These are phyloP conservation scores for Botryotinia narcissicola DNA, from an alignment of 2,329 filamentous ascomycete genomes.

Conservation along the genomic window DNA sequence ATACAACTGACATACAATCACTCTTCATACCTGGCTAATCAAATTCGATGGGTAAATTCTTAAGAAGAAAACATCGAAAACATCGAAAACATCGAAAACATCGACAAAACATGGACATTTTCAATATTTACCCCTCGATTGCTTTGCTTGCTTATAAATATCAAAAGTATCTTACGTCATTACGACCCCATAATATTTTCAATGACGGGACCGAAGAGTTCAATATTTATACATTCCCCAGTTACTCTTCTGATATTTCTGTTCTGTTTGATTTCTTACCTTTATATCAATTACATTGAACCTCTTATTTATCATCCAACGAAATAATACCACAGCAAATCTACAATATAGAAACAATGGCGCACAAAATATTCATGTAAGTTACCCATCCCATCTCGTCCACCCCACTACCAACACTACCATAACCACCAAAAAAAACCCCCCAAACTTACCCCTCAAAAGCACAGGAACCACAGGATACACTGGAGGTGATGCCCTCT, in stretches of 20 bases:
- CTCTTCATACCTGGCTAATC: no score
- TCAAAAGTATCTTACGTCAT: not conserved
- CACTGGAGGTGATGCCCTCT: conserved; percentile 46
- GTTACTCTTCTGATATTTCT: no score
- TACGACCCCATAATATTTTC: not conserved
- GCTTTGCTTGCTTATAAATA: conserved; percentile 5
- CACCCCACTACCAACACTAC: no score
- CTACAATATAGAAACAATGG: conserved; percentile 21
- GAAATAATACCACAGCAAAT: not conserved
- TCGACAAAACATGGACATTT: not conserved
- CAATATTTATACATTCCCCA: not conserved
- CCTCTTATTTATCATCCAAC: not conserved
- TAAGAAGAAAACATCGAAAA: not conserved
- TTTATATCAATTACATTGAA: no score
- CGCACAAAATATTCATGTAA: conserved; percentile 34
- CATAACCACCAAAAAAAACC: not conserved
- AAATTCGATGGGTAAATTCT: not conserved
- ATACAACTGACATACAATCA: not conserved
- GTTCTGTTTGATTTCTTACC: not conserved
- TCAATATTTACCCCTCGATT: not conserved
- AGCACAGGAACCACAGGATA: conserved; percentile 28
- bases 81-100: not conserved
- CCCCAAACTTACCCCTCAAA: not conserved
- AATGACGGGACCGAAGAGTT: not conserved
- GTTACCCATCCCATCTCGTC: not conserved